A percentile compares a stretch with the other conserved stretches of the same genome.
Conservation (phyloP, 2,329 filamentous ascomycete species). For the Cladosporium colombiae region DNA sequence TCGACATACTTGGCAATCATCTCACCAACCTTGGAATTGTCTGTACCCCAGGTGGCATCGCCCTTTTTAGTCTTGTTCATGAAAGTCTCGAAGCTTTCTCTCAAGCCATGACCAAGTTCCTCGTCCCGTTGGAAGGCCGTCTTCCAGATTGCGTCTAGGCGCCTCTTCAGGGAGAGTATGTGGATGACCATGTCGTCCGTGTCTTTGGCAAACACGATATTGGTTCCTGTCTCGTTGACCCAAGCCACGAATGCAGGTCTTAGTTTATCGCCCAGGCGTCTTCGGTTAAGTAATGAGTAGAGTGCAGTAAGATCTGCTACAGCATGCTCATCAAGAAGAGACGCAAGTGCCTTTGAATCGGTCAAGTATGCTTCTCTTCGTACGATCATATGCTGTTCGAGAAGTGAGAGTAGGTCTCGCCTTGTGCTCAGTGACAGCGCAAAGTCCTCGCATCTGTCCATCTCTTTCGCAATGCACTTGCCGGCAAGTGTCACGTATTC, state of each 20-base stretch:
- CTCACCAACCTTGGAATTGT: slow-evolving; percentile 92
- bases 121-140: slow-evolving; percentile 76
- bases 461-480: slow-evolving; percentile 69
- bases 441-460: slow-evolving; percentile 74
- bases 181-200: slow-evolving; percentile 84
- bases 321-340: slow-evolving; percentile 71
- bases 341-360: slow-evolving; percentile 60
- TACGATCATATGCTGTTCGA: slow-evolving; percentile 72
- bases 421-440: slow-evolving; percentile 82
- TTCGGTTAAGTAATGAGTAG: slow-evolving; percentile 74
- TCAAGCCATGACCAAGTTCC: slow-evolving; percentile 73
- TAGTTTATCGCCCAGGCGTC: slow-evolving; percentile 68
- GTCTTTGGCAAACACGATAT: slow-evolving; percentile 74
- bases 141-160: slow-evolving; percentile 74
- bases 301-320: slow-evolving; percentile 71
- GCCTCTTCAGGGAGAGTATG: slow-evolving; percentile 76
- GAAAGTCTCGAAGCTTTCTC: slow-evolving; percentile 83
- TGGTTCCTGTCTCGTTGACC: slow-evolving; percentile 71
- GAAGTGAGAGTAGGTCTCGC: slow-evolving; percentile 69
- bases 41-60: slow-evolving; percentile 70
- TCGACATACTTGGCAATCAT: slow-evolving; percentile 99
- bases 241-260: slow-evolving; percentile 75
- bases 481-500: slow-evolving; percentile 74
- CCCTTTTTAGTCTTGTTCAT: slow-evolving; percentile 85
- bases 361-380: slow-evolving; percentile 58